Conservation (phyloP, 140 eudicot genomes). For the Anethum foeniculum region DNA sequence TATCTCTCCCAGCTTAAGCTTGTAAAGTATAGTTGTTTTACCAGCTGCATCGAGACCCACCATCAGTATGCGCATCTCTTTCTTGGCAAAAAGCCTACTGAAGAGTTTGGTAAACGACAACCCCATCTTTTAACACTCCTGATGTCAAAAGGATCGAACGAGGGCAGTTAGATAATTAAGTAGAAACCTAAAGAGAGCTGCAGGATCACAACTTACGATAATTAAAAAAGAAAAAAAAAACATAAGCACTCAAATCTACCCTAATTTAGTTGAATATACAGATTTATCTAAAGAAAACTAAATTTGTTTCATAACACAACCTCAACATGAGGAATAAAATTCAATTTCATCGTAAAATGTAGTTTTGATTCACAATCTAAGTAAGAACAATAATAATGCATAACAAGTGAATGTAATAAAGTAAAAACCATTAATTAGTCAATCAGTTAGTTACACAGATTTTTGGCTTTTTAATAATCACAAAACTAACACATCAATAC, state of each 20-base stretch:
- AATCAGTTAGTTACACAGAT: not conserved
- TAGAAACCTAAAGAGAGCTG: not conserved
- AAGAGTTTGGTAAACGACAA: slow-evolving; percentile 40
- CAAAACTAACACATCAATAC: too few species aligned
- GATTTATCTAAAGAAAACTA: not conserved
- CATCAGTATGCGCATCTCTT: slow-evolving; percentile 39
- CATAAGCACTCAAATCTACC: not conserved
- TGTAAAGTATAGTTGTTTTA: slow-evolving; percentile 39
- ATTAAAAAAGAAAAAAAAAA: not conserved
- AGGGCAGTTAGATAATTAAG: not conserved
- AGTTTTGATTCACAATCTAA: not conserved
- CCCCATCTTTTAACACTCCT: slow-evolving; percentile 26
- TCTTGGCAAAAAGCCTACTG: slow-evolving; percentile 43
- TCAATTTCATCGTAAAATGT: not conserved
- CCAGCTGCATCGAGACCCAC: slow-evolving; percentile 50
- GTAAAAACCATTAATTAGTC: not conserved
- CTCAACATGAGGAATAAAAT: not conserved
- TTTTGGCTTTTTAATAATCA: too few species aligned
- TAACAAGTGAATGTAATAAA: not conserved
- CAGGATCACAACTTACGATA: not conserved
- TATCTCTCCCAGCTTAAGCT: slow-evolving; percentile 43
- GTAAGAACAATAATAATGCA: not conserved
- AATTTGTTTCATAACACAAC: not conserved
- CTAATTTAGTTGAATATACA: not conserved
- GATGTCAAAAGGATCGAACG: not conserved